Evolutionary conservation across 2,329 filamentous ascomycete species (phyloP).

Genomic region (Trichoderma harzianum): DNA sequence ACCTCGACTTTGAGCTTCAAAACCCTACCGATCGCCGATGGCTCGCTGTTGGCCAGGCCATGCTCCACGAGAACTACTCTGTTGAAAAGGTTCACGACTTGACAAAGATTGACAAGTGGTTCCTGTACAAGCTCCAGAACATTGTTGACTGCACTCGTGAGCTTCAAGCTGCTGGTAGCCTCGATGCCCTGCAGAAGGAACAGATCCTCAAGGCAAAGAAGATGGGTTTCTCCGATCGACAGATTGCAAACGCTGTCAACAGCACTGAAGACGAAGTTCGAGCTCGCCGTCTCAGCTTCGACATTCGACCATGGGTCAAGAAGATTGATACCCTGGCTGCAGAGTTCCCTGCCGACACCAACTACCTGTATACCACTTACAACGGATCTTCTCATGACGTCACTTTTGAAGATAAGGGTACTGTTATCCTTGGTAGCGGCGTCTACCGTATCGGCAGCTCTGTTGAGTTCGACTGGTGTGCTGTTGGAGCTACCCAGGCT

Average conservation of each 20-base stretch:
- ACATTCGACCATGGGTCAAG: constrained; percentile 94
- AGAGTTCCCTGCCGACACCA: constrained; percentile 91
- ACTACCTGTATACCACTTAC: constrained; percentile 97
- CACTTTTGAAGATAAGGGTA: constrained; percentile 87
- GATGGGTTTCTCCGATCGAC: constrained; percentile 93
- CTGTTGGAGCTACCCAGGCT: constrained; percentile 82
- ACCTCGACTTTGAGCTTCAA: constrained; percentile 82
- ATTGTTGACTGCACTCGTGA: constrained; percentile 87
- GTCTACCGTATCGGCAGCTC: constrained; percentile 97
- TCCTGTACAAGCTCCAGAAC: constrained; percentile 96
- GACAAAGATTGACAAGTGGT: constrained; percentile 99
- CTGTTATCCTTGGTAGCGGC: constrained; percentile 84
- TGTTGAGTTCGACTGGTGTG: constrained; percentile 99
- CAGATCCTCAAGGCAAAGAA: constrained; percentile 91
- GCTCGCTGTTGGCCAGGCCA: constrained; percentile 95
- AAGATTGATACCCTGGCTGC: constrained; percentile 96
- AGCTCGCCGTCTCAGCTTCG: constrained; percentile 77
- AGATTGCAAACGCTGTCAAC: constrained; percentile 84
- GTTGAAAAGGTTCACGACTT: constrained; percentile 89
- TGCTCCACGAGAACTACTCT: constrained; percentile 94
- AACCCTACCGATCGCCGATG: constrained; percentile 96
- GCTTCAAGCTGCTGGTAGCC: constrained; percentile 76
- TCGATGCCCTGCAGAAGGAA: constrained; percentile 84
- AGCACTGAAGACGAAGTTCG: constrained; percentile 88
- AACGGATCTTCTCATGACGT: constrained; percentile 94